Base-by-base conservation (phyloP, 2,329 filamentous ascomycete species). In the Paecilomyces sp. region DNA sequence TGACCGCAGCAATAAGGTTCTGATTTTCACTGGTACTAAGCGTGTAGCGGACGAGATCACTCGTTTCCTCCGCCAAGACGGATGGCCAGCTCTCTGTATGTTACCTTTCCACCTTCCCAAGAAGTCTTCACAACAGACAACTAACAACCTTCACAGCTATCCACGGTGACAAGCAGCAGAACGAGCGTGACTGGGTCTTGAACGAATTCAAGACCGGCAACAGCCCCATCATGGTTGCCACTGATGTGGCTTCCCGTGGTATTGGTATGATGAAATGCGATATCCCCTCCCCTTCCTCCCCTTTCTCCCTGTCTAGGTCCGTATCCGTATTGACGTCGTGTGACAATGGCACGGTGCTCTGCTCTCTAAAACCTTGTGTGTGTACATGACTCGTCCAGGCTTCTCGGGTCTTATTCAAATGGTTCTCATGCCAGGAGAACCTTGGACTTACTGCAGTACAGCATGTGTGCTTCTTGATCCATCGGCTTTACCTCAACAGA, bases 141-240 rank as follows among this genome's bases (percentile, higher is more conserved):
- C 79, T 82, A 77, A 83, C 71, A 31, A 58, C 51, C 53, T 28
- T 15, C 60, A 59, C 64, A 94, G 91, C 94, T 64, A 97, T 99
- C 69, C 94, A 99, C 83, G 94, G 94, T 74, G 94, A 97, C 82
- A 97, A 97, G 84, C 92, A 97, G 76, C 94, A 99, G 76, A 96
- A 97, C 79, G 94, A 99, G 83, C 92, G 94, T 82, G 94, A 97
- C 79, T 97, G 94, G 92, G 94, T 97, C 72, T 84, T 99, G 75
- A 95, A 97, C 79, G 93, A 97, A 79, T 99, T 99, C 87, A 99
- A 97, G 88, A 91, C 90, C 66, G 92, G 92, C 81, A 97, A 97
- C 85, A 96, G 92, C 82, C 94, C 94, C 76, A 96, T 99, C 87
- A 96, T 99, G 92, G 94, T 99, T 82, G 94, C 94, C 81, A 99